A percentile compares a stretch with the other conserved stretches of the same genome.
phyloP scores from a whole-genome alignment of 1,284 basidiomycete species.

The Vanrija pseudolonga region DNA sequence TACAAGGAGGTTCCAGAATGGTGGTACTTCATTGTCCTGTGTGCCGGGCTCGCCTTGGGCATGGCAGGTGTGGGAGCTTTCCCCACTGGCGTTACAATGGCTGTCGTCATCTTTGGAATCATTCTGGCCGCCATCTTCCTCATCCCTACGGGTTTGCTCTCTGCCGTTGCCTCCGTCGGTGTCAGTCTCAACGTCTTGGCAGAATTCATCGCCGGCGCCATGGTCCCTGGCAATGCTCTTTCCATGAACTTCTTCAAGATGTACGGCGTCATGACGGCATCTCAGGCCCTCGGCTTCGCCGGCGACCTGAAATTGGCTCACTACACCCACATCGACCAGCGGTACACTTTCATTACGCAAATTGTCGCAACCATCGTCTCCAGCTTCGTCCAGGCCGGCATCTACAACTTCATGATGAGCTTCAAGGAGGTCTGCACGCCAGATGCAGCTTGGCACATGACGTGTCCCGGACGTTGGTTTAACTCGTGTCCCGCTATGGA shows the following conservation, averaged over 20 bases:
- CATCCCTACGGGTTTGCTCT: conserved; percentile 52
- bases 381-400: conserved; percentile 16
- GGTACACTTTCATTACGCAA: conserved; percentile 63
- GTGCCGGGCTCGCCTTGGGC: conserved; percentile 56
- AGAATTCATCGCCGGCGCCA: conserved; percentile 59
- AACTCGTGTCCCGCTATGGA: no score
- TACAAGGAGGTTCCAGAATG: conserved; percentile 75
- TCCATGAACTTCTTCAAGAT: conserved; percentile 64
- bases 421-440: conserved; percentile 25
- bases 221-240: conserved; percentile 56
- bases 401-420: conserved; percentile 30
- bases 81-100: conserved; percentile 63
- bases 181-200: conserved; percentile 55
- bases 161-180: conserved; percentile 56
- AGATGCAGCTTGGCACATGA: conserved; percentile 20
- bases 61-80: conserved; percentile 50
- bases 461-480: conserved; percentile 15
- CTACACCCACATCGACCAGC: conserved; percentile 31
- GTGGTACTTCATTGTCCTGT: conserved; percentile 67
- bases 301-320: conserved; percentile 54
- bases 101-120: conserved; percentile 47
- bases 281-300: conserved; percentile 51
- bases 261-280: conserved; percentile 54
- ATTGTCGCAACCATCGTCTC: conserved; percentile 61
- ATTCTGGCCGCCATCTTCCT: conserved; percentile 21